phyloP scores from a whole-genome alignment of 352 stramenopile genomes.

The Globisporangium barbulae region DNA sequence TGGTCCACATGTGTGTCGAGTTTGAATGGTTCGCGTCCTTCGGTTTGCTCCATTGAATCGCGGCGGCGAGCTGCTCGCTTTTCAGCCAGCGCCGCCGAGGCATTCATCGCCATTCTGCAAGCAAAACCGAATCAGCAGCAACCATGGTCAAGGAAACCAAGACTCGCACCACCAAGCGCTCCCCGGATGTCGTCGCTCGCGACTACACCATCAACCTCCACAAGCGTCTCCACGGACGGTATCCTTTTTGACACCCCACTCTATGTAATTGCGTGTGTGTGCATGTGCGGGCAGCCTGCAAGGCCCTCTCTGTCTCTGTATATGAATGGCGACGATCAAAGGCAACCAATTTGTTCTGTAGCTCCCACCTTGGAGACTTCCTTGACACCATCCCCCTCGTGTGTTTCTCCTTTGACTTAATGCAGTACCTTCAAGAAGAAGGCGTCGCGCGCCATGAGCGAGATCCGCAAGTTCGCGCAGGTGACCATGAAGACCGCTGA shows the following conservation, averaged over 20 bases:
- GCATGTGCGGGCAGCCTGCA: neutral
- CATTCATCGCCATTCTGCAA: conserved; percentile 7
- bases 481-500: conserved; percentile 97
- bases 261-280: conserved; percentile 10
- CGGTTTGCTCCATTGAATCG: conserved; percentile 14
- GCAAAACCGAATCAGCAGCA: conserved; percentile 42
- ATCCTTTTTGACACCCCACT: conserved; percentile 64
- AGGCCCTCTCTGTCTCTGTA: neutral
- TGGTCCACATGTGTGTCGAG: neutral
- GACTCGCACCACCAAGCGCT: conserved; percentile 83
- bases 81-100: conserved; percentile 14
- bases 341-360: conserved; percentile 40
- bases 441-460: conserved; percentile 95
- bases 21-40: conserved; percentile 15
- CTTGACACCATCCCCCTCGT: conserved; percentile 49
- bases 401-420: conserved; percentile 14
- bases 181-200: conserved; percentile 93
- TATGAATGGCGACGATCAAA: conserved; percentile 13
- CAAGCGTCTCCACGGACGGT: conserved; percentile 94
- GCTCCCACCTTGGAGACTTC: conserved; percentile 87
- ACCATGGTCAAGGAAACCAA: conserved; percentile 89
- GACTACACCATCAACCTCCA: conserved; percentile 99
- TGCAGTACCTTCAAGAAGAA: conserved; percentile 97
- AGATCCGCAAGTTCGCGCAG: conserved; percentile 97
- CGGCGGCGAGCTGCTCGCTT: conserved; percentile 15